These are phyloP conservation scores for Aphanocladium album DNA, from an alignment of 2,329 filamentous ascomycete genomes.

Conservation along the genomic window DNA sequence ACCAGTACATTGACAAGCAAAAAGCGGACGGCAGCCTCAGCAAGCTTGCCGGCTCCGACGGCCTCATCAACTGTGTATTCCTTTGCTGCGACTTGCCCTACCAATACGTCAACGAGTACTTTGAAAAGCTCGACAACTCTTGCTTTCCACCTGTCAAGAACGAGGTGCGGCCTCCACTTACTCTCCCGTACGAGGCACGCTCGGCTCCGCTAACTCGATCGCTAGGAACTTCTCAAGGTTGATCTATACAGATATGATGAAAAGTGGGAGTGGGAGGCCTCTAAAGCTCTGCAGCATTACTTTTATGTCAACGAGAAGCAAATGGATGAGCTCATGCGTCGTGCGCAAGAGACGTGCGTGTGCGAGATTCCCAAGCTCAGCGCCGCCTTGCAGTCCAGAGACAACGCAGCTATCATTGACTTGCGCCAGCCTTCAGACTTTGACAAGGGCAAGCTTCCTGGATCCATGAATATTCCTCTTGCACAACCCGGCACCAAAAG, in stretches of 20 bases:
- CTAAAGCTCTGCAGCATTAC: constrained; percentile 33
- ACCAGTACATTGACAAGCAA: constrained; percentile 43
- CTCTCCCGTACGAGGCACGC: too few relatives aligned
- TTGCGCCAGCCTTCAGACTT: constrained; percentile 40
- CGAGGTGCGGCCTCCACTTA: constrained; percentile 25
- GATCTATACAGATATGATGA: constrained; percentile 50
- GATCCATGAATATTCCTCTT: constrained; percentile 40
- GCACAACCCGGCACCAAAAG: constrained; percentile 30
- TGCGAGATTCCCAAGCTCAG: constrained; percentile 6
- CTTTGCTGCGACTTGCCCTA: constrained; percentile 60
- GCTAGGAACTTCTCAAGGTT: constrained; percentile 39
- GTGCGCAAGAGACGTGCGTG: constrained; percentile 2
- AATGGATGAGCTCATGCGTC: constrained; percentile 10
- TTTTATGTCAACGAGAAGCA: constrained; percentile 14
- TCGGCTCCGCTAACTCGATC: constrained; percentile 13
- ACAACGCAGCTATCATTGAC: constrained; percentile 37
- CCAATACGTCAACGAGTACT: constrained; percentile 58
- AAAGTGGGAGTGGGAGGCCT: constrained; percentile 42
- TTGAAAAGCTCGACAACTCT: constrained; percentile 45
- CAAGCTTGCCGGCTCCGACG: constrained; percentile 39
- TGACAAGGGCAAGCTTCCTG: constrained; percentile 35
- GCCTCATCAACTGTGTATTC: constrained; percentile 50
- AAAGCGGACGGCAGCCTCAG: constrained; percentile 40
- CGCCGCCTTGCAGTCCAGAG: constrained; percentile 14
- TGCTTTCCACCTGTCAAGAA: constrained; percentile 45